Evolutionary conservation across 164 flowering plant genomes (phyloP).

Genomic region (Houttuynia cordata): DNA sequence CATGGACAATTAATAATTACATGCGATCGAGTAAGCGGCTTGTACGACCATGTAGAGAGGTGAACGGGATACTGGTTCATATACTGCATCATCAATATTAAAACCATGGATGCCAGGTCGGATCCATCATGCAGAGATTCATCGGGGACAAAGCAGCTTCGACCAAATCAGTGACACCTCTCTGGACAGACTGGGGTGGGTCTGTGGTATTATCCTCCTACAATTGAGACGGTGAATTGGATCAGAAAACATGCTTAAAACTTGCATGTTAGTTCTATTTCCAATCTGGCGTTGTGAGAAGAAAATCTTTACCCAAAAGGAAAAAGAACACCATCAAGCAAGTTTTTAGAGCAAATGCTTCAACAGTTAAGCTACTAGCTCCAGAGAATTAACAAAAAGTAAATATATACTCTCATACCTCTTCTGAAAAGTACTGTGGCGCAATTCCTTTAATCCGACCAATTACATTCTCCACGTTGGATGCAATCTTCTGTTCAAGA

Average conservation of each 20-base stretch:
- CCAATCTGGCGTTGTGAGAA: background rate
- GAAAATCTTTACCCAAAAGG: background rate
- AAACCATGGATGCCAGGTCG: constrained; percentile 99
- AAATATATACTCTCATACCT: constrained; percentile 31
- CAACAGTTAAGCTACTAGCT: no score
- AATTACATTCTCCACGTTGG: constrained; percentile 79
- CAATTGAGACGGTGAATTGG: background rate
- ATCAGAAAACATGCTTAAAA: background rate
- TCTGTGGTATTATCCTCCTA: constrained; percentile 85
- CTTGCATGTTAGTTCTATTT: background rate
- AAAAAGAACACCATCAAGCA: background rate
- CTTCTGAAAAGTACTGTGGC: constrained; percentile 70
- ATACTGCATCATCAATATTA: constrained; percentile 9
- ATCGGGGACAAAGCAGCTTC: constrained; percentile 83
- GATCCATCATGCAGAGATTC: constrained; percentile 98
- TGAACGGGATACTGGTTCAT: no score
- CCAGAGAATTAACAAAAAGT: no score
- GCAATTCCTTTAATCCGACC: constrained; percentile 61
- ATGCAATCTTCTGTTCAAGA: constrained; percentile 69
- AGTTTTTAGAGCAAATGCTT: no score
- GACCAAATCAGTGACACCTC: constrained; percentile 78
- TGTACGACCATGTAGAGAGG: no score
- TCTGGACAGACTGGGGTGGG: constrained; percentile 84
- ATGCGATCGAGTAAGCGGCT: no score
- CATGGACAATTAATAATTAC: no score